These are phyloP conservation scores for Xylaria arbuscula DNA, from an alignment of 2,329 filamentous ascomycete species.

Conservation along the genomic window DNA sequence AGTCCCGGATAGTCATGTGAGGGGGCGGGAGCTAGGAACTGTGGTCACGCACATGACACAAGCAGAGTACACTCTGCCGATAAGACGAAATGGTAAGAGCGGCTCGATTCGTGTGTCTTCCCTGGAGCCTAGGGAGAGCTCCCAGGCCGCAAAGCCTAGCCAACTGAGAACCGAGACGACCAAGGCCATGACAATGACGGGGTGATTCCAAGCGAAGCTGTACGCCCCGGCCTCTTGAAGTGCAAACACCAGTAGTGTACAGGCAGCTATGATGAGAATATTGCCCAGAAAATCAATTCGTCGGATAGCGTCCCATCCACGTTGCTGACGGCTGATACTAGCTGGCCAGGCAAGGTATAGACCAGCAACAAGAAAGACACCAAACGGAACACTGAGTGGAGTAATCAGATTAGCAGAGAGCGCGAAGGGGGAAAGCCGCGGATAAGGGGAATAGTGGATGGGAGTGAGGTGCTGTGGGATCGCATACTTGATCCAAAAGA, in stretches of 20 bases:
- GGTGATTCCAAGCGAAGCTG: constrained; percentile 63
- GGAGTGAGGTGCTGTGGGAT: background rate
- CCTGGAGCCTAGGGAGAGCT: constrained; percentile 57
- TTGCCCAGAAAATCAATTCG: constrained; percentile 66
- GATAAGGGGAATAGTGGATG: background rate
- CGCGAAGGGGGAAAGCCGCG: background rate
- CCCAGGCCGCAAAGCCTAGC: constrained; percentile 63
- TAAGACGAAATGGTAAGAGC: constrained; percentile 63
- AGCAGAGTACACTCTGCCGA: constrained; percentile 61
- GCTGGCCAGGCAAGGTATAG: constrained; percentile 61
- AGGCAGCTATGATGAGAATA: constrained; percentile 61
- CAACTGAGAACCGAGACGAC: constrained; percentile 61
- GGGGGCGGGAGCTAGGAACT: background rate
- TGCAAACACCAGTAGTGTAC: constrained; percentile 65
- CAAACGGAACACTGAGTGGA: constrained; percentile 61
- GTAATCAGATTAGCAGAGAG: constrained; percentile 36
- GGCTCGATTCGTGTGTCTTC: constrained; percentile 58
- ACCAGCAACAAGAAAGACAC: constrained; percentile 58
- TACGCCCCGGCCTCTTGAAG: constrained; percentile 67
- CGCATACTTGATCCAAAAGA: constrained; percentile 71
- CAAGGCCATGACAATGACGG: constrained; percentile 62
- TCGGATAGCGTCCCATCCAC: constrained; percentile 57
- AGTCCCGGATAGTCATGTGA: constrained; percentile 9
- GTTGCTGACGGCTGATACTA: constrained; percentile 50
- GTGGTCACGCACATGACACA: constrained; percentile 59